phyloP scores from a whole-genome alignment of 2,329 filamentous ascomycete genomes.

The Trichoderma polysporum region DNA sequence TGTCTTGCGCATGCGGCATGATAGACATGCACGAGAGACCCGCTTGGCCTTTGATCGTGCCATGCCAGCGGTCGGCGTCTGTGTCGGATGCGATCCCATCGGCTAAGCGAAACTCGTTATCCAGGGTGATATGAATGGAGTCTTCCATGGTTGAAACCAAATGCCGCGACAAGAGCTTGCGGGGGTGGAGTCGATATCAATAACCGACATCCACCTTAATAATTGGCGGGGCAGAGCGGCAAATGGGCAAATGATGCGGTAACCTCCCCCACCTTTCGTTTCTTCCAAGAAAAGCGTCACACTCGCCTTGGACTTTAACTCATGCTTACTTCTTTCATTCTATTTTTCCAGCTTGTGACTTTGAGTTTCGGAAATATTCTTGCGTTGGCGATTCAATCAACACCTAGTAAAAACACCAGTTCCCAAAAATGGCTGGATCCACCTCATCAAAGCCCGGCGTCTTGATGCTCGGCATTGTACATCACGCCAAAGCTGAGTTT shows the following conservation, averaged over 20 bases:
- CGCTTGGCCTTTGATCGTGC: background rate
- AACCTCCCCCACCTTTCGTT: background rate
- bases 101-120: background rate
- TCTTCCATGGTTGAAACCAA: background rate
- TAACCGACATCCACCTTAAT: too few species aligned
- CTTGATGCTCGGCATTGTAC: background rate
- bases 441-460: background rate
- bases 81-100: background rate
- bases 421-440: background rate
- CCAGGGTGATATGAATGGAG: background rate
- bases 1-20: background rate
- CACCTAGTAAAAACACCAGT: background rate
- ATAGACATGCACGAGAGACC: conserved; percentile 3
- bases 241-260: background rate
- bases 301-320: background rate
- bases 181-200: background rate
- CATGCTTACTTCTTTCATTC: background rate
- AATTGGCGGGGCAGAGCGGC: background rate
- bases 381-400: background rate
- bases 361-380: background rate
- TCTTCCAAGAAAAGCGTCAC: background rate
- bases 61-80: conserved; percentile 4
- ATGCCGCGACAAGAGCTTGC: background rate
- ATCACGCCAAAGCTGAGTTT: background rate
- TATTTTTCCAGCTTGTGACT: background rate